These are phyloP conservation scores for Trebouxia sp. DNA, from an alignment of 139 green algal genomes.

Conservation along the genomic window DNA sequence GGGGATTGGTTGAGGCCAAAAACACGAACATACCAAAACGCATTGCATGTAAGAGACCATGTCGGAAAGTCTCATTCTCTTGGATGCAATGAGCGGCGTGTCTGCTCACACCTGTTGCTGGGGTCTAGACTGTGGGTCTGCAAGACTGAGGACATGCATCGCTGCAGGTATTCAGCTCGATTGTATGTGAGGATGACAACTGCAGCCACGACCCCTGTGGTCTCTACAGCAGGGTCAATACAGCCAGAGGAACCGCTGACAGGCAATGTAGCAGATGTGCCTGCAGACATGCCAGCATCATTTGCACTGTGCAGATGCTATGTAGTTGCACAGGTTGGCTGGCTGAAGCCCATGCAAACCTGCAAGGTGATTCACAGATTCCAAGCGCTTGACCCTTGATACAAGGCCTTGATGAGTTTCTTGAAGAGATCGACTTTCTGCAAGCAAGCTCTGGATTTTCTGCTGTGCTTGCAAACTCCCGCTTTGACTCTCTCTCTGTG, in stretches of 20 bases:
- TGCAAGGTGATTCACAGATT: no score
- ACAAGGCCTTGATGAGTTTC: not conserved
- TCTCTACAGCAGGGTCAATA: not conserved
- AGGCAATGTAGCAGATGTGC: no score
- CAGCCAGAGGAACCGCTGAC: no score
- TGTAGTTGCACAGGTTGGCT: no score
- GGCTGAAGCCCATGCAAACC: no score
- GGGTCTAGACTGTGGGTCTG: slow-evolving; percentile 21
- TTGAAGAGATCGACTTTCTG: not conserved
- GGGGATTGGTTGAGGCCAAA: no score
- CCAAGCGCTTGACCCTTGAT: not conserved
- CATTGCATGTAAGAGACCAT: no score
- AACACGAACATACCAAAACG: no score
- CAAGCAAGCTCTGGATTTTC: not conserved
- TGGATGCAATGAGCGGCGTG: not conserved
- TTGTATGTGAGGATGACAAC: slow-evolving; percentile 54
- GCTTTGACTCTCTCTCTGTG: no score
- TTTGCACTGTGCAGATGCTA: no score
- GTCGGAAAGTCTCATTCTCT: no score
- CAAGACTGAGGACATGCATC: slow-evolving; percentile 39
- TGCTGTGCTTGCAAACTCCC: not conserved
- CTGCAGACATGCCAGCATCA: no score
- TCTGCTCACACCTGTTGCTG: slow-evolving; percentile 35
- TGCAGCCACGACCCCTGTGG: slow-evolving; percentile 34
- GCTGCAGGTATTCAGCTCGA: slow-evolving; percentile 44